These are phyloP conservation scores for Naegleria fowleri DNA, from an alignment of 208 protist species.

Conservation along the genomic window DNA sequence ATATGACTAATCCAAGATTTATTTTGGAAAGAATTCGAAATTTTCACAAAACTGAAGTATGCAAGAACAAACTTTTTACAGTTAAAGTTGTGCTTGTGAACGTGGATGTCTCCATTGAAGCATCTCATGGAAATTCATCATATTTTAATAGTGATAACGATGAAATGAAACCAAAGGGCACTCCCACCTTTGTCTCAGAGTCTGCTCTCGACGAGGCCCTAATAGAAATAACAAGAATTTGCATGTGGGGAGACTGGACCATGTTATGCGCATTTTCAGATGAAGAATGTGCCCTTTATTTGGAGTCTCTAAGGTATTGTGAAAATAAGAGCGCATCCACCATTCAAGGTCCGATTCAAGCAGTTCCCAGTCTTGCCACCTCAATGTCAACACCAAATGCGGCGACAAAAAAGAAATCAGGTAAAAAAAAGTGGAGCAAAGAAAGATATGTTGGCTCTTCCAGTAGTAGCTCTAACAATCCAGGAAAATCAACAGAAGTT, in stretches of 20 bases:
- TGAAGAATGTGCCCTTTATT: background rate
- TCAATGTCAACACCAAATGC: background rate
- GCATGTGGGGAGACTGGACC: background rate
- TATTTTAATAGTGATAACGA: background rate
- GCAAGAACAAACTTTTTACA: background rate
- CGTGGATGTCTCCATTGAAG: background rate
- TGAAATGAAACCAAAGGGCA: background rate
- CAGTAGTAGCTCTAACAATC: background rate
- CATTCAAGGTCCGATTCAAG: background rate
- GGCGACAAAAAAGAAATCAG: background rate
- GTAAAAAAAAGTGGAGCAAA: background rate
- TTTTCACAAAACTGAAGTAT: background rate
- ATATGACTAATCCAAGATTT: background rate
- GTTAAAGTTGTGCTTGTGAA: background rate
- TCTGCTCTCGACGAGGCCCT: background rate
- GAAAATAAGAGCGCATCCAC: background rate
- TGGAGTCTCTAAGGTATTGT: background rate
- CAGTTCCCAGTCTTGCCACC: background rate
- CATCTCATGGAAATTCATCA: background rate
- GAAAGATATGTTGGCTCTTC: background rate
- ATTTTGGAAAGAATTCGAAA: background rate
- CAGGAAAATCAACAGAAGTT: background rate
- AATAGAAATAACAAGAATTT: background rate
- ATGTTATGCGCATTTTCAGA: background rate
- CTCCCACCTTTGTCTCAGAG: background rate